Evolutionary conservation across 2,329 filamentous ascomycete species (phyloP).

Genomic region (Pyrenophora graminea): DNA sequence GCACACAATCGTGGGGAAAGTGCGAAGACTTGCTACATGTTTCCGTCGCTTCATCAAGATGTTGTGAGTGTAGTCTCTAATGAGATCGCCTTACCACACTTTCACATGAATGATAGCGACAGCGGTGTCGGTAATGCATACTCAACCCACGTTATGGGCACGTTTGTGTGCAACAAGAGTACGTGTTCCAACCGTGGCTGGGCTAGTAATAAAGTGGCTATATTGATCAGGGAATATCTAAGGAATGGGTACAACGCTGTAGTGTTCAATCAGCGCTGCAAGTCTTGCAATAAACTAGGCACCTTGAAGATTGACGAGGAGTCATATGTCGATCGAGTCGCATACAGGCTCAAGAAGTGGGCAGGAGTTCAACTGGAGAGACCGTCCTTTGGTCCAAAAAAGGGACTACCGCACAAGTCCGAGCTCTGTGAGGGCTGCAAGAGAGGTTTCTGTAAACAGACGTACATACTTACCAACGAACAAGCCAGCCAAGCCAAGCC

Average conservation of each 20-base stretch:
- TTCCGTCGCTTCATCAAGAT: no score
- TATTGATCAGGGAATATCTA: slow-evolving; percentile 18
- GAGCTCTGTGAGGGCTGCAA: background rate
- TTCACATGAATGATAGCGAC: background rate
- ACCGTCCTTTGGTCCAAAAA: background rate
- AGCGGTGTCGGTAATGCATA: slow-evolving; percentile 6
- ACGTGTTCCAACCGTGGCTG: slow-evolving; percentile 9
- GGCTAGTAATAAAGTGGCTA: slow-evolving; percentile 21
- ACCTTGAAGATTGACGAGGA: slow-evolving; percentile 16
- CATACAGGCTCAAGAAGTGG: slow-evolving; percentile 31
- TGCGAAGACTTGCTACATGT: no score
- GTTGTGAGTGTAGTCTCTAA: no score
- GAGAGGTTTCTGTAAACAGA: background rate
- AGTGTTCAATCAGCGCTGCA: slow-evolving; percentile 26
- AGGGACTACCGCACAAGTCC: background rate
- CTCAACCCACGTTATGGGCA: slow-evolving; percentile 18
- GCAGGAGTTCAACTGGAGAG: slow-evolving; percentile 17
- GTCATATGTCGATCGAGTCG: slow-evolving; percentile 26
- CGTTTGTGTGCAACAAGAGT: slow-evolving; percentile 20
- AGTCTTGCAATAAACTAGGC: slow-evolving; percentile 20
- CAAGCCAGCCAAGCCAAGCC: no score
- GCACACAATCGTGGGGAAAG: no score
- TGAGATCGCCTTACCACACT: no score
- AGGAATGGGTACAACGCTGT: slow-evolving; percentile 23
- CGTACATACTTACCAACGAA: no score